Evolutionary conservation across 169 alveolate genomes (phyloP).

Genomic region (Eimeria sp.): DNA sequence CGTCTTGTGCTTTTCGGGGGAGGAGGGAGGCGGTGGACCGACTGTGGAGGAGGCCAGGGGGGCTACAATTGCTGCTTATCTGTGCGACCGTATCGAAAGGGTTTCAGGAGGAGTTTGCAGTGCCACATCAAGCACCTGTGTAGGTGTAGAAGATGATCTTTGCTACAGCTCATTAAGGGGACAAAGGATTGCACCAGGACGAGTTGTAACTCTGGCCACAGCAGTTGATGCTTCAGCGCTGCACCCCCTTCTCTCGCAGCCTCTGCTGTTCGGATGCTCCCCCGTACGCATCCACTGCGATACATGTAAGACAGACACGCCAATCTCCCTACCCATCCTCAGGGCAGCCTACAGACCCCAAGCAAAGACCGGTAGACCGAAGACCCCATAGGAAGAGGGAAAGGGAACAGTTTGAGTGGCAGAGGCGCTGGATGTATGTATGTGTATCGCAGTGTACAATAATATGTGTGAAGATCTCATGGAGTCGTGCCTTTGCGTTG

Average conservation of each 20-base stretch:
- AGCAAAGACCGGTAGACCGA: too few relatives aligned
- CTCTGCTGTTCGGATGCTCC: slow-evolving; percentile 58
- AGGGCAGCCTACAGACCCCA: too few relatives aligned
- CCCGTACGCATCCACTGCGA: slow-evolving; percentile 14
- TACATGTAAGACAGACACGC: slow-evolving; percentile 1
- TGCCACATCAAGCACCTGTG: background rate
- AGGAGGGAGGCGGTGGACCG: slow-evolving; percentile 41
- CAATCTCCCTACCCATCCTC: background rate
- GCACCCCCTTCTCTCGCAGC: slow-evolving; percentile 71
- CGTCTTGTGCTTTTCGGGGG: slow-evolving; percentile 59
- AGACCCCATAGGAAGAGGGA: too few relatives aligned
- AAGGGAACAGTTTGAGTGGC: too few relatives aligned
- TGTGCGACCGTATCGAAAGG: background rate
- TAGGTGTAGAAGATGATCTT: background rate
- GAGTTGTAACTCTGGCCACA: slow-evolving; percentile 16
- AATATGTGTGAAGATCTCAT: background rate
- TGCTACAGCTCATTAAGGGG: background rate
- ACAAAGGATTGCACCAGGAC: slow-evolving; percentile 3
- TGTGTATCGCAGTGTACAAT: background rate
- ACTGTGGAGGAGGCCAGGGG: slow-evolving; percentile 68
- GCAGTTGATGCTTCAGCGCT: slow-evolving; percentile 24
- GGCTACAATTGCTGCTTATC: slow-evolving; percentile 11
- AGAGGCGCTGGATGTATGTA: background rate
- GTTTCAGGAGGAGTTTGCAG: background rate
- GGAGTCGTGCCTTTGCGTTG: background rate